Evolutionary conservation across 768 basidiomycete genomes (phyloP), one percentile per base, ranked within the genome.

Genomic region (Leccinum arenicola): DNA sequence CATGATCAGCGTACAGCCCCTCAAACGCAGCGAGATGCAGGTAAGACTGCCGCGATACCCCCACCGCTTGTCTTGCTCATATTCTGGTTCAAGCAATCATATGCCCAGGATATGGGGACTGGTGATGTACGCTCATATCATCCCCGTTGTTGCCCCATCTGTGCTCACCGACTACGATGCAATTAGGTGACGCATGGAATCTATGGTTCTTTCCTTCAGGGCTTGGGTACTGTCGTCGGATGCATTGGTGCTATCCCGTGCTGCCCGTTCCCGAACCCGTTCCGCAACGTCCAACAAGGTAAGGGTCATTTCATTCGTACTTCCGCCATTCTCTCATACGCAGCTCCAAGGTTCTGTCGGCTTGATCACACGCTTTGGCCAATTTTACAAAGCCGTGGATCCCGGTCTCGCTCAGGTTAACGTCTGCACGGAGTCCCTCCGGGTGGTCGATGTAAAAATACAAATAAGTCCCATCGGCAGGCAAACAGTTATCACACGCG

Each of bases 381-480:
- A 96, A 70, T 96, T 98, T 82, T 96, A 96, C 85, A 93, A 91
- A 75, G 88, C 92, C 8, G 93, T 95, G 66, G 93, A 96, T 70
- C 95, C 93, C 1, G 95, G 95, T 58, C 82, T 97, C 35, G 90
- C 89, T 54, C 85, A 93, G 66, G 87, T 97, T 73, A 97, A 98
- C 71, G 91, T 96, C 61, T 96, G 95, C 82, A 91, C 93, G 15
- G 96, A 98, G 73, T 82, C 82, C 2, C 81, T 98, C 48, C 85
- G 87, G 58, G 73, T 89, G 51, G 93, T 98, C 63, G 92, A 97
- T 70, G 95, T 98, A 74, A 96, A 95, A 75, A 96, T 98, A 63
- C 95, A 96, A 73, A 94, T 98, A 66, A 89, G 86, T 64, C 77
- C 89, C 25, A 93, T 95, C 67, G 93, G 93, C 53, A 79, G 86